Base-by-base conservation (phyloP, 1,139 yeast genomes). In the Candida sp. region DNA sequence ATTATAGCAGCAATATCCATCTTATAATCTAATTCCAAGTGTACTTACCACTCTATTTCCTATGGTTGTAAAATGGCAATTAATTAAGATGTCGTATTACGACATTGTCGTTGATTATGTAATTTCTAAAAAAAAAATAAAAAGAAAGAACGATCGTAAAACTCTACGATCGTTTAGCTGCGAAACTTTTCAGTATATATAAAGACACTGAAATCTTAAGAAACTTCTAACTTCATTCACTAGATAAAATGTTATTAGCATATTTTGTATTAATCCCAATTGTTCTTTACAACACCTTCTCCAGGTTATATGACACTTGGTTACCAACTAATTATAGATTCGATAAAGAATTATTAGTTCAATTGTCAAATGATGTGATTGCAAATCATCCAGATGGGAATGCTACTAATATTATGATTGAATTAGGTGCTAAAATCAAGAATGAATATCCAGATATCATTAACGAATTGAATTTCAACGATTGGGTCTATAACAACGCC, bases 401-500 rank as follows among this genome's bases (percentile, higher is more conserved):
- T 53, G 74, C 85, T 35, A 77, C 87, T 3, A 83, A 77, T 29
- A 68, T 82, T 39, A 73, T 93, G 69, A 60, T 67, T 22, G 84
- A 78, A 33, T 72, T 93, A 49, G 79, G 88, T 27, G 75, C 76
- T 1, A 73, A 70, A 41, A 64, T 93, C 51, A 75, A 82, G 54
- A 73, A 65, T 2, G 79, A 73, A 44, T 93, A 91, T 60, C 76
- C 78, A 1, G 79, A 81, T 22, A 61, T 77, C 51, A 79, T 90
- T 64, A 87, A 86, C 61, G 82, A 80, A 48, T 73, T 85, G 54
- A 79, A 82, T 58, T 74, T 75, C 45, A 85, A 87, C 41, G 93
- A 90, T 55, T 93, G 98, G 98, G 84, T 93, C 43, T 91, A 84
- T 79, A 93, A 91, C 77, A 90, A 89, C 58, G 99, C 99, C 6